phyloP scores from a whole-genome alignment of 148 eudicot species.

The Vaccinium macrocarpon region DNA sequence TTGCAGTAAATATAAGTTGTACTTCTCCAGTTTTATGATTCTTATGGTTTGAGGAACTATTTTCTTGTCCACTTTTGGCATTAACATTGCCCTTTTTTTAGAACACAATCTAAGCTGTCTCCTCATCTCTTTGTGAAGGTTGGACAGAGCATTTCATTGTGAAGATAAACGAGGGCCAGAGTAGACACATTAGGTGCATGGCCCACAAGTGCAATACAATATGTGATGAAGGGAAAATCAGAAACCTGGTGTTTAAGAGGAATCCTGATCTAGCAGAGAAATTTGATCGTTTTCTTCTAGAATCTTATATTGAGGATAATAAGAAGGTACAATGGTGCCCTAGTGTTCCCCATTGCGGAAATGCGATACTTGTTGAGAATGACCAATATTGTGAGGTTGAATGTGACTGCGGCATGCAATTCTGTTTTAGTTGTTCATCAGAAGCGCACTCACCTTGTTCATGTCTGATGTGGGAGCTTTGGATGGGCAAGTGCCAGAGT shows the following conservation, averaged over 20 bases:
- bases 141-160: slow-evolving; percentile 73
- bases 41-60: neutral
- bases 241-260: slow-evolving; percentile 47
- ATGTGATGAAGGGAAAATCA: slow-evolving; percentile 62
- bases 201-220: slow-evolving; percentile 65
- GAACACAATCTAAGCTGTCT: neutral
- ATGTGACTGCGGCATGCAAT: slow-evolving; percentile 69
- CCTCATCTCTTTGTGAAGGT: slow-evolving; percentile 33
- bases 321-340: slow-evolving; percentile 80
- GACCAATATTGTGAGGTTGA: slow-evolving; percentile 61
- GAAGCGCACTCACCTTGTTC: slow-evolving; percentile 87
- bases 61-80: neutral
- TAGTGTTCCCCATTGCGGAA: slow-evolving; percentile 75
- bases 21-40: neutral
- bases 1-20: neutral
- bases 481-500: slow-evolving; percentile 62
- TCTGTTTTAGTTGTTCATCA: slow-evolving; percentile 63
- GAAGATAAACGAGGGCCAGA: slow-evolving; percentile 71
- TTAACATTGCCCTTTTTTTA: too few relatives aligned
- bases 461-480: slow-evolving; percentile 74
- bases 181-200: slow-evolving; percentile 73
- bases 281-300: slow-evolving; percentile 69
- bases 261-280: slow-evolving; percentile 54
- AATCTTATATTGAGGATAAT: slow-evolving; percentile 80
- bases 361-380: slow-evolving; percentile 62